Evolutionary conservation across 306 rosid genomes (phyloP).

Genomic region (Herpetospermum pedunculosum): DNA sequence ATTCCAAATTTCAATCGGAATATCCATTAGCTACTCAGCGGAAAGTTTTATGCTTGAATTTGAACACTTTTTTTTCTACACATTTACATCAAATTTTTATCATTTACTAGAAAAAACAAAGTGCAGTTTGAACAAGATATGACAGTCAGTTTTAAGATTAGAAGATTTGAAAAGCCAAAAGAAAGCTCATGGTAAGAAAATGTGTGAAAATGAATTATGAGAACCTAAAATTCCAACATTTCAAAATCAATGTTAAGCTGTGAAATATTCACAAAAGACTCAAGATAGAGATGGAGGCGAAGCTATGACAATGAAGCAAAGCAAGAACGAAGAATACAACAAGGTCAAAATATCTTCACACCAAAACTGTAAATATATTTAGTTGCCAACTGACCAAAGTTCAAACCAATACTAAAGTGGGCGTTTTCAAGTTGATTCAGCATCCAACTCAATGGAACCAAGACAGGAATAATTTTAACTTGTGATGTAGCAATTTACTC

Average conservation of each 20-base stretch:
- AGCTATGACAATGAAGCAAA: background rate
- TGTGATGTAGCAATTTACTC: background rate
- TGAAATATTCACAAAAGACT: background rate
- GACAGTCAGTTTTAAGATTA: background rate
- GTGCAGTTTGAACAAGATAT: background rate
- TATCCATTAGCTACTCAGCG: background rate
- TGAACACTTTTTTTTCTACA: background rate
- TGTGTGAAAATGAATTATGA: background rate
- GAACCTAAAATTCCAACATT: background rate
- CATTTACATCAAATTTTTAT: background rate
- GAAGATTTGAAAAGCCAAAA: background rate
- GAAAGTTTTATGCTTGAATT: background rate
- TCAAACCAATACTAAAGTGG: background rate
- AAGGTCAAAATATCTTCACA: background rate
- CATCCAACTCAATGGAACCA: background rate
- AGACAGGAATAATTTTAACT: background rate
- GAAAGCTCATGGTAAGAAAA: background rate
- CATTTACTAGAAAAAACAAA: background rate
- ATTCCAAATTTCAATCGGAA: background rate
- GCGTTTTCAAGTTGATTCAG: background rate
- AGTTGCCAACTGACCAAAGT: too few species aligned
- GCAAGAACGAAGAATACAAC: background rate
- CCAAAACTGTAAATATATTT: background rate
- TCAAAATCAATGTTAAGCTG: background rate
- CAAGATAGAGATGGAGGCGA: background rate